phyloP scores from a whole-genome alignment of 805 yeast genomes.

The Teunomyces stri region DNA sequence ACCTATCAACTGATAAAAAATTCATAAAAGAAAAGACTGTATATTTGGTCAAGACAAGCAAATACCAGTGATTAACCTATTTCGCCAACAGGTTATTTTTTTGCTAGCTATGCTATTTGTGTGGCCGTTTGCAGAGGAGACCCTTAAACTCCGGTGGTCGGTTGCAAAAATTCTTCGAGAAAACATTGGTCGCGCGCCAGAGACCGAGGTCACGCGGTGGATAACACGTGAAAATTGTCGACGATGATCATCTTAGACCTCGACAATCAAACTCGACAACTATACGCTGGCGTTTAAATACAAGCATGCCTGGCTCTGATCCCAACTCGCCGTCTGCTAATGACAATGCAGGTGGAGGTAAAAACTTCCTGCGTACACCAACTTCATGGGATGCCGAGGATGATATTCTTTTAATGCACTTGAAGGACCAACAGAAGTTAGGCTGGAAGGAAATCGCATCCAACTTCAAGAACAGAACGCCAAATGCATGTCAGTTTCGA shows the following conservation, averaged over 20 bases:
- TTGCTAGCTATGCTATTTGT: background rate
- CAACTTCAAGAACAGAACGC: constrained; percentile 44
- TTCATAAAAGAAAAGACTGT: too few relatives aligned
- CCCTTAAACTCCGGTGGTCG: background rate
- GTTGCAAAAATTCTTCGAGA: background rate
- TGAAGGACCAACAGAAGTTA: constrained; percentile 44
- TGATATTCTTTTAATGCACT: constrained; percentile 44
- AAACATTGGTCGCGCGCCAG: background rate
- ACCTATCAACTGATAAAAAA: background rate
- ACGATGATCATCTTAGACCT: constrained; percentile 3
- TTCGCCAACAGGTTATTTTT: too few relatives aligned
- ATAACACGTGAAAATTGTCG: background rate
- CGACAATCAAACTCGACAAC: constrained; percentile 2
- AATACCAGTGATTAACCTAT: too few relatives aligned
- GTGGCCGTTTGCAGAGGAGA: background rate
- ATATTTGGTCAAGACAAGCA: too few relatives aligned
- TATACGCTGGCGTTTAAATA: constrained; percentile 1
- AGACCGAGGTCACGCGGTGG: background rate
- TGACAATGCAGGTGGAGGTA: constrained; percentile 12
- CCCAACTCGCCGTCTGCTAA: background rate
- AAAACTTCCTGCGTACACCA: constrained; percentile 38
- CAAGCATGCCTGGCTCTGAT: constrained; percentile 1
- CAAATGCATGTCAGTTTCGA: constrained; percentile 30
- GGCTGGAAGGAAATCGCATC: constrained; percentile 49
- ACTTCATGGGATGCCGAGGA: constrained; percentile 50